phyloP scores from a whole-genome alignment of 2,329 filamentous ascomycete species.

The Cercospora berteroae region DNA sequence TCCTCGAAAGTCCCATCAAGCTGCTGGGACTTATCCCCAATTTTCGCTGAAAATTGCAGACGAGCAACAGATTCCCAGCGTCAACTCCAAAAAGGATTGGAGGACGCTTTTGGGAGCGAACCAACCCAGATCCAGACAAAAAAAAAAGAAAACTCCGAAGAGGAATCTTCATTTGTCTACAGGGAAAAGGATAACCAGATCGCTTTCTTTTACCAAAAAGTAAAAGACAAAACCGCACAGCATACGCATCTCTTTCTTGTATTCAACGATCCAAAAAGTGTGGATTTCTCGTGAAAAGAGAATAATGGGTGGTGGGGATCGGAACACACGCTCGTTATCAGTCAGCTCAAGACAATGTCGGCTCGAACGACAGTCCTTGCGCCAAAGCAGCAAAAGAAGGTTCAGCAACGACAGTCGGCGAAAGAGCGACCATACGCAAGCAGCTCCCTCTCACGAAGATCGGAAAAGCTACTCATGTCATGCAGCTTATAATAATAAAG shows the following conservation, averaged over 20 bases:
- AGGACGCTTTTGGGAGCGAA: constrained; percentile 23
- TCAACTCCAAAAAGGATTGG: constrained; percentile 9
- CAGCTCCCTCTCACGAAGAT: constrained; percentile 35
- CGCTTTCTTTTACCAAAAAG: constrained; percentile 7
- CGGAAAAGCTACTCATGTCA: constrained; percentile 36
- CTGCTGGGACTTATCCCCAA: background rate
- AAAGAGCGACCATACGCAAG: constrained; percentile 39
- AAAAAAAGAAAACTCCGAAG: background rate
- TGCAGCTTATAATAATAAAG: constrained; percentile 20
- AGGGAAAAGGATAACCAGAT: constrained; percentile 37
- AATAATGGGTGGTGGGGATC: background rate
- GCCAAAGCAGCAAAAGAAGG: constrained; percentile 28
- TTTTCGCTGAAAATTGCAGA: background rate
- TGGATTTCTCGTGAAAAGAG: no score
- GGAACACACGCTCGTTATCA: constrained; percentile 32
- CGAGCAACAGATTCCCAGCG: constrained; percentile 22
- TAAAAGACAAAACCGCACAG: constrained; percentile 30
- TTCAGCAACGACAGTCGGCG: constrained; percentile 29
- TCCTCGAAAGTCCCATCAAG: constrained; percentile 14
- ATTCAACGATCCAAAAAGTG: background rate
- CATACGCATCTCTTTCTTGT: constrained; percentile 32
- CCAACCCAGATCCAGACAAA: constrained; percentile 32
- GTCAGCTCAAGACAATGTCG: constrained; percentile 23
- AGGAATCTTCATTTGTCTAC: constrained; percentile 25
- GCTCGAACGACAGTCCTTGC: constrained; percentile 22